phyloP scores from a whole-genome alignment of 2,329 filamentous ascomycete species.

The Cadophora sp. region DNA sequence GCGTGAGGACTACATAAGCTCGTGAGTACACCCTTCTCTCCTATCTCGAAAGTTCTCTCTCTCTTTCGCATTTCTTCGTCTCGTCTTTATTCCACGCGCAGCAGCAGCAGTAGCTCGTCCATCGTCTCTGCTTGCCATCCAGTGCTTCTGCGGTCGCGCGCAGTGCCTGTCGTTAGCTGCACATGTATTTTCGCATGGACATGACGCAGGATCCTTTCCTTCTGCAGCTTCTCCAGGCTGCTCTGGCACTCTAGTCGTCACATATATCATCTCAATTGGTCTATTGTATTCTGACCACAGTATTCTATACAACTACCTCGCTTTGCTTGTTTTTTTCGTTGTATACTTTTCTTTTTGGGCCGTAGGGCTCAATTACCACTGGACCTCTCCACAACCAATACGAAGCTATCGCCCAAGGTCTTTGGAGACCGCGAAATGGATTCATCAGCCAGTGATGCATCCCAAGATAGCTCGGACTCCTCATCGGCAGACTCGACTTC shows the following conservation, averaged over 20 bases:
- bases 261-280: slow-evolving; percentile 34
- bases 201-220: slow-evolving; percentile 31
- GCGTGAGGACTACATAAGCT: slow-evolving; percentile 30
- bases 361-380: slow-evolving; percentile 24
- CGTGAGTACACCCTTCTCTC: slow-evolving; percentile 24
- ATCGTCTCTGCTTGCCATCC: slow-evolving; percentile 30
- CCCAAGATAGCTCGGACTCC: slow-evolving; percentile 41
- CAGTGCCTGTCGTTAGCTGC: slow-evolving; percentile 30
- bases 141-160: slow-evolving; percentile 35
- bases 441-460: slow-evolving; percentile 35
- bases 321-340: slow-evolving; percentile 35
- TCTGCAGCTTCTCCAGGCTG: slow-evolving; percentile 30
- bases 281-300: slow-evolving; percentile 37
- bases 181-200: slow-evolving; percentile 27
- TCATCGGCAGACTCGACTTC: slow-evolving; percentile 36
- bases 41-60: slow-evolving; percentile 15
- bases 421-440: slow-evolving; percentile 33
- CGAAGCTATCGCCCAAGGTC: slow-evolving; percentile 19
- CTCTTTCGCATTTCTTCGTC: slow-evolving; percentile 25
- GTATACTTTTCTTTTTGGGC: slow-evolving; percentile 32
- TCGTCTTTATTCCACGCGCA: slow-evolving; percentile 19
- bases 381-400: slow-evolving; percentile 17
- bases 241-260: slow-evolving; percentile 29
- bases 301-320: slow-evolving; percentile 36
- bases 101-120: slow-evolving; percentile 24